These are phyloP conservation scores for Linum usitatissimum DNA, from an alignment of 345 rosid species.

Conservation along the genomic window DNA sequence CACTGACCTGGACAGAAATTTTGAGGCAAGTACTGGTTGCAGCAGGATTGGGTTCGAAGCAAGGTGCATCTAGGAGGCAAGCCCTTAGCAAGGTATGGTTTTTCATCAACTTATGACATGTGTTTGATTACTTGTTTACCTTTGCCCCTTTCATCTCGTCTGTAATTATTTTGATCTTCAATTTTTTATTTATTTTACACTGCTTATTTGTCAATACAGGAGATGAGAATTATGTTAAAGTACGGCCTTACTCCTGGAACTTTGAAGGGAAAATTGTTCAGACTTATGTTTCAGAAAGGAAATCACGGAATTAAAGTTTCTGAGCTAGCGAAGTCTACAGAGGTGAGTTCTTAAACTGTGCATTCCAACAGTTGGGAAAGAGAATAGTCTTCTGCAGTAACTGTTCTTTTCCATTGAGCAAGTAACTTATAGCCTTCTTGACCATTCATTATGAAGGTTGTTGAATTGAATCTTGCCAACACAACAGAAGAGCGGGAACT, in stretches of 20 bases:
- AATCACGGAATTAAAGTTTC: conserved; percentile 59
- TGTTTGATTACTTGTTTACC: background rate
- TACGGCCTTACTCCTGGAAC: conserved; percentile 63
- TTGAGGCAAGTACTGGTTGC: conserved; percentile 72
- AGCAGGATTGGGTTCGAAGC: conserved; percentile 84
- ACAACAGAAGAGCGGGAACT: conserved; percentile 51
- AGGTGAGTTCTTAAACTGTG: conserved; percentile 29
- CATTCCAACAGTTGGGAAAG: background rate
- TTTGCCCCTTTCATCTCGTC: background rate
- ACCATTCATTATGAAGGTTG: conserved; percentile 35
- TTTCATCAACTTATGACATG: background rate
- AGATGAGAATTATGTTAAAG: conserved; percentile 61
- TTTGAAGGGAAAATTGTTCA: conserved; percentile 76
- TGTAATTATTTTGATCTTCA: too few species aligned
- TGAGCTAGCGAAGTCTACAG: conserved; percentile 49
- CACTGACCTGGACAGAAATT: conserved; percentile 89
- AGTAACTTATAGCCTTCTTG: background rate
- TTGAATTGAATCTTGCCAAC: conserved; percentile 49
- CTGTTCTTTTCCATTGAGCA: background rate
- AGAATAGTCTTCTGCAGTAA: background rate
- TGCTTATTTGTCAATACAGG: conserved; percentile 31
- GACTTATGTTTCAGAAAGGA: conserved; percentile 52
- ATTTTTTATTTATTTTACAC: background rate
- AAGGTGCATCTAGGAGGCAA: conserved; percentile 37
- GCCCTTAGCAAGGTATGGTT: conserved; percentile 54